Evolutionary conservation across 352 stramenopile species (phyloP), one percentile per base, ranked within the genome.

Genomic region (Globisporangium cederbergense): DNA sequence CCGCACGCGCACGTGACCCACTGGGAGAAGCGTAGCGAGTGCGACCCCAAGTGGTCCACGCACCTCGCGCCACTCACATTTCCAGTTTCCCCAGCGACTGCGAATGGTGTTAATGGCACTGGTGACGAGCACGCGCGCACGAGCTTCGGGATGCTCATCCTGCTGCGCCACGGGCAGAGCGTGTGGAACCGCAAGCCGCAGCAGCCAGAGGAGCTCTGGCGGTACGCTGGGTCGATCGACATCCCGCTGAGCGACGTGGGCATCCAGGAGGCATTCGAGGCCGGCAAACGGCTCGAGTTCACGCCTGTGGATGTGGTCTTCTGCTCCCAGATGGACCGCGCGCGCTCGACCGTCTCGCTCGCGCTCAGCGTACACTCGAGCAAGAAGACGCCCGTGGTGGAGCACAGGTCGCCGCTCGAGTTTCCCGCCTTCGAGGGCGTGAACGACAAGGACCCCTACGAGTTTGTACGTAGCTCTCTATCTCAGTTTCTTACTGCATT

Each of bases 141-240:
- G 34, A 90, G 81, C 70, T 86, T 88, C 45, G 85, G 85, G 18
- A 90, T 79, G 67, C 81, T 94, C 50, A 91, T 94, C 54, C 61
- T 94, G 54, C 67, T 94, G 56, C 86, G 86, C n/a, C 86, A 94
- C 67, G 86, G 86, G 9, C 86, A 94, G 67, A 92, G 83, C 65
- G 82, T 94, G 57, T 94, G 86, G 86, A 94, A 94, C 70, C 81
- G 81, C 67, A 93, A 94, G 60, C 86, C 86, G 13, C 73, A 90
- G 47, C 72, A 65, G 14, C 86, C 86, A 5, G 74, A 76, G n/a
- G 79, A 90, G 53, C 70, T 90, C 30, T 94, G 86, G 86, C 81
- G 86, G 13, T 94, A 94, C 70, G 86, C 86, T 36, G 86, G 86
- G 46, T 91, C 83, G 14, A 89, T 92, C 66, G 86, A 94, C 66